phyloP scores from a whole-genome alignment of 2,329 filamentous ascomycete genomes.

The Neonectria faginata region DNA sequence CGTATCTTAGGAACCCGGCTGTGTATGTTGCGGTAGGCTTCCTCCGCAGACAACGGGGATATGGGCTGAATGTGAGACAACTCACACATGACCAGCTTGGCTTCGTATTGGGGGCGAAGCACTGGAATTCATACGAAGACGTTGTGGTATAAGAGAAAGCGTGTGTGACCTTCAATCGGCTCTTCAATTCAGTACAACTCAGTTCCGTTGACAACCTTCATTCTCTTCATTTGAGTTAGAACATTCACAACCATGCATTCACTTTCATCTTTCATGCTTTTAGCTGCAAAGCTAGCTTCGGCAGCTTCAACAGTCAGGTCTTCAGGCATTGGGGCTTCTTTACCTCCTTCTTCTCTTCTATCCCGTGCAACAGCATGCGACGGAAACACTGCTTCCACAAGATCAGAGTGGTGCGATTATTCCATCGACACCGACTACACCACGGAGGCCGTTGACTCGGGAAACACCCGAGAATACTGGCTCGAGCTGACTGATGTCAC shows the following conservation, averaged over 20 bases:
- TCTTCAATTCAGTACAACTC: neutral
- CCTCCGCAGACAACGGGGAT: neutral
- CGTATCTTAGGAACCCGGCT: neutral
- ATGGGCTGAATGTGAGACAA: neutral
- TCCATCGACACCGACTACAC: constrained; percentile 62
- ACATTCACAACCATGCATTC: neutral
- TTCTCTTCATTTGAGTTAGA: neutral
- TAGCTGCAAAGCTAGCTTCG: neutral
- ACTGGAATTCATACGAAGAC: neutral
- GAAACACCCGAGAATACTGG: constrained; percentile 63
- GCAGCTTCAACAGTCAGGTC: neutral
- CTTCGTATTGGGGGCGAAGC: neutral
- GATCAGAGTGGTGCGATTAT: constrained; percentile 60
- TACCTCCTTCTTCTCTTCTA: neutral
- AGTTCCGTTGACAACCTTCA: neutral
- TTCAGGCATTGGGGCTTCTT: neutral
- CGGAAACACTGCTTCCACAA: constrained; percentile 47
- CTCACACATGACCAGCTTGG: neutral
- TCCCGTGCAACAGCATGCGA: constrained; percentile 9
- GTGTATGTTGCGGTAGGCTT: neutral
- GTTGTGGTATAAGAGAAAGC: neutral
- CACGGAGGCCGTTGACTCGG: constrained; percentile 57
- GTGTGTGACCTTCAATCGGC: neutral
- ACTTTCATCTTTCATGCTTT: neutral
- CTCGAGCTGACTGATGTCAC: constrained; percentile 55